These are phyloP conservation scores for Fusarium poae DNA, from an alignment of 2,329 filamentous ascomycete genomes.

Conservation along the genomic window DNA sequence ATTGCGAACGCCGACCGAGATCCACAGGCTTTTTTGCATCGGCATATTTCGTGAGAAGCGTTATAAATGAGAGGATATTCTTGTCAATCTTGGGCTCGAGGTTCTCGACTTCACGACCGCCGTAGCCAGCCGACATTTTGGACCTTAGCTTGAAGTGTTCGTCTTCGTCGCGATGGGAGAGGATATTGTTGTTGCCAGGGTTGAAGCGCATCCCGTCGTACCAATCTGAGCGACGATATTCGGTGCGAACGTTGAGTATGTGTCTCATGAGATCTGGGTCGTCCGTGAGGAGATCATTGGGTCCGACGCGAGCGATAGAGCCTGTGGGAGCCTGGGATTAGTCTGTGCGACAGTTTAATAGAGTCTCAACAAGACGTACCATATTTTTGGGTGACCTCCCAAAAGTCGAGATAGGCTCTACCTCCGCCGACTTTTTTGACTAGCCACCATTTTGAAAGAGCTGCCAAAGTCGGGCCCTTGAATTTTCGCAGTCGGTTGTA, in stretches of 20 bases:
- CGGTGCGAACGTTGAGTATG: constrained; percentile 53
- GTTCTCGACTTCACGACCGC: constrained; percentile 65
- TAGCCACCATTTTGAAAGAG: constrained; percentile 58
- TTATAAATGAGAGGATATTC: constrained; percentile 60
- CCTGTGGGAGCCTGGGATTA: constrained; percentile 38
- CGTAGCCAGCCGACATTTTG: constrained; percentile 66
- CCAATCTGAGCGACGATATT: constrained; percentile 57
- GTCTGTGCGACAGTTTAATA: background rate
- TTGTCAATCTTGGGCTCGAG: constrained; percentile 64
- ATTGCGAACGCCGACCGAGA: constrained; percentile 61
- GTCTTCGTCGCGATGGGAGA: constrained; percentile 62
- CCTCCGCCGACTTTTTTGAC: constrained; percentile 51
- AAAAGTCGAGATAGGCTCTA: constrained; percentile 53
- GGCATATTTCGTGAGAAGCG: constrained; percentile 48
- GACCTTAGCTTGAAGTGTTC: constrained; percentile 58
- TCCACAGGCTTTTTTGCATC: constrained; percentile 50
- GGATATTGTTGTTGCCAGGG: constrained; percentile 63
- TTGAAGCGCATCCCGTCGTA: constrained; percentile 66
- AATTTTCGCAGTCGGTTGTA: constrained; percentile 58
- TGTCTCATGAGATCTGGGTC: constrained; percentile 56
- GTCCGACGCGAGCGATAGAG: constrained; percentile 57
- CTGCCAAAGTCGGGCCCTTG: constrained; percentile 55
- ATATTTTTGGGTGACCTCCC: constrained; percentile 54
- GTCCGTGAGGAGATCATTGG: constrained; percentile 56
- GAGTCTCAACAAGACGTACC: constrained; percentile 43